Evolutionary conservation across 75 land plant genomes (phyloP).

Genomic region (Pseudotsuga menziesii): DNA sequence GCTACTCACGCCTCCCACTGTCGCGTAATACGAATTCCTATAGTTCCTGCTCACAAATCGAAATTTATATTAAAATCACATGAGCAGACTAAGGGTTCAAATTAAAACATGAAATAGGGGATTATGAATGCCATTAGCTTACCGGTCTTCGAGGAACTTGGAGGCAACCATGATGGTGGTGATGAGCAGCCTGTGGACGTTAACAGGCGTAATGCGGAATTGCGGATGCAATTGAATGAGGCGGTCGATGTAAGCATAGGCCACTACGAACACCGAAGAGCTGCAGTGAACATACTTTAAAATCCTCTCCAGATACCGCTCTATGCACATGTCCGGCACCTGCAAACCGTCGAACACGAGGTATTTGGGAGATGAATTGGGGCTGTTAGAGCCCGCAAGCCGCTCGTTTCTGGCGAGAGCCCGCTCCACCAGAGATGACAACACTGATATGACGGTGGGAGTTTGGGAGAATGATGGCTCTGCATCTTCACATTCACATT

Average conservation of each 20-base stretch:
- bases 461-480: slow-evolving; percentile 12
- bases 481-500: not conserved
- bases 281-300: slow-evolving; percentile 52
- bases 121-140: slow-evolving; percentile 16
- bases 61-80: not conserved
- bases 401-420: slow-evolving; percentile 55
- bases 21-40: slow-evolving; percentile 63
- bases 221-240: slow-evolving; percentile 39
- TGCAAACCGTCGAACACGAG: slow-evolving; percentile 34
- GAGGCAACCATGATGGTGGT: slow-evolving; percentile 70
- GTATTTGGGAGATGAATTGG: not conserved
- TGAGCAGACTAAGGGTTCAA: not conserved
- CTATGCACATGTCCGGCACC: slow-evolving; percentile 53
- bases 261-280: slow-evolving; percentile 64
- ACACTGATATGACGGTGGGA: slow-evolving; percentile 51
- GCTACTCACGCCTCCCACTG: slow-evolving; percentile 25
- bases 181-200: slow-evolving; percentile 74
- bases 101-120: not conserved
- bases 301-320: slow-evolving; percentile 63
- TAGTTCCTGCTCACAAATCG: slow-evolving; percentile 39
- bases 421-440: slow-evolving; percentile 66
- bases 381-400: slow-evolving; percentile 6
- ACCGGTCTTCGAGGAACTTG: slow-evolving; percentile 77
- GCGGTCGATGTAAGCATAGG: slow-evolving; percentile 71
- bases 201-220: slow-evolving; percentile 34